These are phyloP conservation scores for Cymbopogon flexuosus DNA, from an alignment of 202 grass and related monocot species.

Conservation along the genomic window DNA sequence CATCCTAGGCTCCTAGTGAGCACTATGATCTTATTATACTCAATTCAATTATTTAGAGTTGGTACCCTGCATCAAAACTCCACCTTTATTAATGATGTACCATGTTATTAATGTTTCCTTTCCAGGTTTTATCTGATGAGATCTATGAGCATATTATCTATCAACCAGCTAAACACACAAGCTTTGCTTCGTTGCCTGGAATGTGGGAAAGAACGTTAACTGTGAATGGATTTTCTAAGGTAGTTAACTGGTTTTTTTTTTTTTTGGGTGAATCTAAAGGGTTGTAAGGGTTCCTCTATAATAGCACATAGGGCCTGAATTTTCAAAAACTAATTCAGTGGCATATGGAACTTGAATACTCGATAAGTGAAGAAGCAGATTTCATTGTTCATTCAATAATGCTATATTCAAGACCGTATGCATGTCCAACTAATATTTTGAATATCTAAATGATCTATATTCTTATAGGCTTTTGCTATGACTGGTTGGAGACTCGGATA, in stretches of 20 bases:
- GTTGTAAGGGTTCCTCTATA: not conserved
- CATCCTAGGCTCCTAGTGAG: constrained; percentile 86
- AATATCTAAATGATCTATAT: constrained; percentile 15
- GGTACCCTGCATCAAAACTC: not conserved
- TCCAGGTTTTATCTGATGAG: constrained; percentile 87
- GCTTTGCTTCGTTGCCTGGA: constrained; percentile 88
- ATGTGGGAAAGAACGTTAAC: constrained; percentile 92
- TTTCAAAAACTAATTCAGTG: not conserved
- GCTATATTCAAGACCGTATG: not conserved
- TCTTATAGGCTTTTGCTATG: constrained; percentile 92
- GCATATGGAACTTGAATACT: constrained; percentile 3
- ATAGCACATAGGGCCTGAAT: not conserved
- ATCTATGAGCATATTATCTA: constrained; percentile 98
- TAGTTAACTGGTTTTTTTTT: constrained; percentile 19
- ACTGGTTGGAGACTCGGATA: constrained; percentile 95
- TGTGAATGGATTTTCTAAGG: constrained; percentile 96
- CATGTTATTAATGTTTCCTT: not conserved
- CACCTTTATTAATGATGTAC: constrained; percentile 5
- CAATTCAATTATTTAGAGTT: constrained; percentile 6
- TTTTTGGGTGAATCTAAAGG: not conserved
- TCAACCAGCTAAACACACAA: constrained; percentile 78
- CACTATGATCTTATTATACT: constrained; percentile 20
- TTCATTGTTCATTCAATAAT: not conserved
- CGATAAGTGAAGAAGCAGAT: not conserved
- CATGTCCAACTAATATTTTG: not conserved